Evolutionary conservation across 2,329 filamentous ascomycete species (phyloP).

Genomic region (Didymella keratinophila): DNA sequence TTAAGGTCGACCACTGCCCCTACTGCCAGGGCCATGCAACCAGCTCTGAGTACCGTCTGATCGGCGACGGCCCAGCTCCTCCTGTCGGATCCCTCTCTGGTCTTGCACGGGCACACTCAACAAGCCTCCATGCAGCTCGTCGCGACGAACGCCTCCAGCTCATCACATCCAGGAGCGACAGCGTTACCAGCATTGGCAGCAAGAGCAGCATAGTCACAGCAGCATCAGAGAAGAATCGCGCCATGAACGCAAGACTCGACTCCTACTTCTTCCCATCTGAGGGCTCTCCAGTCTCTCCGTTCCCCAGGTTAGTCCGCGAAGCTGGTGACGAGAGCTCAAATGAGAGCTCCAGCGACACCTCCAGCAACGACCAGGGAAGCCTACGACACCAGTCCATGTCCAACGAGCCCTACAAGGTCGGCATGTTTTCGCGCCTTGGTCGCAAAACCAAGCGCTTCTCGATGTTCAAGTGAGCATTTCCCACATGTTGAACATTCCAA

Average conservation of each 20-base stretch:
- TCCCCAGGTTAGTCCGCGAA: conserved; percentile 38
- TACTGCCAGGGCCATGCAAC: conserved; percentile 55
- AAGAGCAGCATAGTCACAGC: conserved; percentile 45
- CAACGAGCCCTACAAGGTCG: conserved; percentile 39
- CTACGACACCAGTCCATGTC: conserved; percentile 42
- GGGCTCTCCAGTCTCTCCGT: conserved; percentile 35
- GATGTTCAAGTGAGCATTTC: conserved; percentile 47
- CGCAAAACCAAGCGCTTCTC: conserved; percentile 49
- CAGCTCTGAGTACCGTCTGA: conserved; percentile 56
- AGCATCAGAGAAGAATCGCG: conserved; percentile 51
- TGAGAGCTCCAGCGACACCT: conserved; percentile 47
- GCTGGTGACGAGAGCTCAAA: conserved; percentile 41
- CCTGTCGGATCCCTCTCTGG: conserved; percentile 50
- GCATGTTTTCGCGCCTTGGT: conserved; percentile 47
- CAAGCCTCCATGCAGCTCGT: conserved; percentile 47
- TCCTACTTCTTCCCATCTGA: conserved; percentile 47
- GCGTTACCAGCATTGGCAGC: conserved; percentile 46
- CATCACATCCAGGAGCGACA: conserved; percentile 47
- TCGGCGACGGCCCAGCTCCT: conserved; percentile 51
- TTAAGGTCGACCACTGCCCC: conserved; percentile 56
- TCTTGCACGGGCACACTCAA: conserved; percentile 51
- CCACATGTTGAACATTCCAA: conserved; percentile 8
- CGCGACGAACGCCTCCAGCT: conserved; percentile 50
- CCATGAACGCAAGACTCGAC: conserved; percentile 51
- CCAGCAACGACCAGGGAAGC: conserved; percentile 44